Evolutionary conservation across 257 asterid genomes (phyloP), one percentile per base, ranked within the genome.

Genomic region (Eustoma russellianum): DNA sequence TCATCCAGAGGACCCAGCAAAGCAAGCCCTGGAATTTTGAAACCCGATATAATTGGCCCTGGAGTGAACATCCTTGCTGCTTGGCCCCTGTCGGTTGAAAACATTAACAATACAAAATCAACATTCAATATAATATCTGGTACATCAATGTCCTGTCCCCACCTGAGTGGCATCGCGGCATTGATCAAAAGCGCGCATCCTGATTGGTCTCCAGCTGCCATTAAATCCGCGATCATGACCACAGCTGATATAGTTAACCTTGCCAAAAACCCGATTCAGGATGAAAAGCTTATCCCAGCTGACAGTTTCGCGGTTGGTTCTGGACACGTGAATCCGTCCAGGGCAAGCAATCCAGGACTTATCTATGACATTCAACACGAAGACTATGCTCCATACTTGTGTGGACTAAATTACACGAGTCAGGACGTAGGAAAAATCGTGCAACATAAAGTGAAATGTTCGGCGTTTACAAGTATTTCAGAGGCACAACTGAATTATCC

Each of bases 1-100:
- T 67, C 72, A 17, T 67, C 72, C 3, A 53, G 85, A 6, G 94
- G 88, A 1, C 91, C 92, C 0, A 74, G 44, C 34, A 0, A 0
- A 1, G n/a, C 15, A 0, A 76, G 77, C 45, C 82, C 52, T 0
- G 87, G 91, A 0, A 81, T 84, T 45, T 48, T 84, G 17, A 84
- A 84, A 47, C 94, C 88, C 0, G 92, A 84, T 17, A 74, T 84
- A 3, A 35, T 81, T 4, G 85, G 85, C 45, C 94, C 92, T 0
- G 92, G 88, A 0, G 75, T 60, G 44, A 79, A 73, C 50, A 55
- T 55, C 41, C 60, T 55, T 3, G 78, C 75, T 7, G 79, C 75
- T 0, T 73, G 81, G 81, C 69, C 67, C 9, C 12, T n/a, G 5
- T 71, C 81, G 0, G 45, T 74, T 3, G 79, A 72, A 14, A 67